Conservation (phyloP, 306 rosid species). For the Lotus japonicus region DNA sequence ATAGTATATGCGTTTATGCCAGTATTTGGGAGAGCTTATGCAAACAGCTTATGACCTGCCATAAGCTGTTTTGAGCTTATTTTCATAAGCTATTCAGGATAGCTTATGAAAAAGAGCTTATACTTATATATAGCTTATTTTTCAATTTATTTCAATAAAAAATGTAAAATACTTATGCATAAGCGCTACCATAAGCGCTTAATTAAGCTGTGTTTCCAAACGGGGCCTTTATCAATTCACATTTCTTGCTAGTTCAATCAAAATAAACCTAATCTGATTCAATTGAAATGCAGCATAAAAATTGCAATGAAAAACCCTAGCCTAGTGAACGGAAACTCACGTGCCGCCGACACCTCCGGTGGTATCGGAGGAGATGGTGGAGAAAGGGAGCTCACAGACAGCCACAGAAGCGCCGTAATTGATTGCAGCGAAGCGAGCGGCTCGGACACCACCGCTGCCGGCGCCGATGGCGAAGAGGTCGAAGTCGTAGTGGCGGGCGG, state of each 20-base stretch:
- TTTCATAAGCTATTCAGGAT: no score
- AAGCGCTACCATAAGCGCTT: no score
- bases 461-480: constrained; percentile 94
- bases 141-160: no score
- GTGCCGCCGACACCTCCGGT: constrained; percentile 97
- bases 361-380: constrained; percentile 78
- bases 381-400: constrained; percentile 91
- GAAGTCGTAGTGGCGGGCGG: constrained; percentile 51
- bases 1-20: no score
- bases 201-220: no score
- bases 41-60: no score
- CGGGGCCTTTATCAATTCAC: no score
- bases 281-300: neutral
- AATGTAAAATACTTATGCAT: no score
- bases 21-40: no score
- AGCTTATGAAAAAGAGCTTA: no score
- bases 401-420: constrained; percentile 74
- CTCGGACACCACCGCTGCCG: constrained; percentile 94
- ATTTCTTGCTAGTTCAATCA: neutral
- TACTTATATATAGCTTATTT: no score
- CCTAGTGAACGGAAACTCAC: constrained; percentile 32
- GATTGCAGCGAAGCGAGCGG: constrained; percentile 75
- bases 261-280: neutral
- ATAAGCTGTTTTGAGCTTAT: no score
- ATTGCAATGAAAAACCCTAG: neutral